Conservation (phyloP, 2,329 filamentous ascomycete species). For the Epichloe typhina region DNA sequence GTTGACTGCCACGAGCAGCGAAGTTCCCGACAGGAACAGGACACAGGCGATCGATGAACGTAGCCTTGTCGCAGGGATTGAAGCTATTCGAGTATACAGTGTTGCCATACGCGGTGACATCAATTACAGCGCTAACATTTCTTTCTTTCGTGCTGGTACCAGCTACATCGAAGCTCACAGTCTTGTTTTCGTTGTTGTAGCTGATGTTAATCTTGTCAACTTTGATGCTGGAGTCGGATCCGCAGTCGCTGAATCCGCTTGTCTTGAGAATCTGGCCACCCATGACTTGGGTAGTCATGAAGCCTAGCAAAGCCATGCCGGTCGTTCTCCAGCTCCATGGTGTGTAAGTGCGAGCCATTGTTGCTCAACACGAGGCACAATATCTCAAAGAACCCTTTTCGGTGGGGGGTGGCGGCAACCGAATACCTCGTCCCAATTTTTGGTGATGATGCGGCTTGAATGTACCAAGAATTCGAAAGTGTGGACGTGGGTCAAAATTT, state of each 20-base stretch:
- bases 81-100: conserved; percentile 68
- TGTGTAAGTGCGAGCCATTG: conserved; percentile 20
- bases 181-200: conserved; percentile 64
- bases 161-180: conserved; percentile 67
- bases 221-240: conserved; percentile 38
- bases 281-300: conserved; percentile 34
- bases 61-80: conserved; percentile 62
- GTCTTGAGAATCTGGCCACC: conserved; percentile 66
- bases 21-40: conserved; percentile 72
- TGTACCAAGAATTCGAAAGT: no score
- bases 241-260: conserved; percentile 65
- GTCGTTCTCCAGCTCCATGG: conserved; percentile 15
- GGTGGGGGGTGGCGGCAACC: no score
- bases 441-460: no score
- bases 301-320: conserved; percentile 21
- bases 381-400: not conserved
- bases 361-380: conserved; percentile 7
- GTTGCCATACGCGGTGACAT: conserved; percentile 73
- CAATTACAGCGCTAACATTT: conserved; percentile 66
- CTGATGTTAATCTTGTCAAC: conserved; percentile 64
- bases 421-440: no score
- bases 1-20: conserved; percentile 55
- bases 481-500: no score
- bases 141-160: conserved; percentile 61
- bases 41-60: conserved; percentile 62